Conservation (phyloP, 768 basidiomycete species). For the Suillus spraguei region DNA sequence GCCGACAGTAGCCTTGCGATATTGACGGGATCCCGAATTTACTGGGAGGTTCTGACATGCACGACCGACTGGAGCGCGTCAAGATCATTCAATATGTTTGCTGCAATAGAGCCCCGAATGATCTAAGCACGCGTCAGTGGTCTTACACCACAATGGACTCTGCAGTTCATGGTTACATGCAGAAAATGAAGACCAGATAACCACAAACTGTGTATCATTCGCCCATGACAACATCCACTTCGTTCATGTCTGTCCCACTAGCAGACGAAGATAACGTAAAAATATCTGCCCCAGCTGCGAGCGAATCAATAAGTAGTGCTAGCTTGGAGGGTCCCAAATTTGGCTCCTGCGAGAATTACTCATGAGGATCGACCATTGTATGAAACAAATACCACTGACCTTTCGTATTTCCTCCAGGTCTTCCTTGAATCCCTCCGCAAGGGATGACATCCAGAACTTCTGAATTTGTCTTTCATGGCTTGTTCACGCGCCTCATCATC, state of each 20-base stretch:
- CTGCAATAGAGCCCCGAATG: too few relatives aligned
- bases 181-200: neutral
- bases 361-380: constrained; percentile 27
- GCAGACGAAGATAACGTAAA: constrained; percentile 49
- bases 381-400: constrained; percentile 40
- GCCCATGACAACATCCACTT: constrained; percentile 76
- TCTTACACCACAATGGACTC: neutral
- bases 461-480: constrained; percentile 64
- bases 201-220: constrained; percentile 13
- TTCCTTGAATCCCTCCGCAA: constrained; percentile 80
- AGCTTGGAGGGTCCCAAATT: constrained; percentile 70
- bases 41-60: neutral
- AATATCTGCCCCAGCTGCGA: constrained; percentile 78
- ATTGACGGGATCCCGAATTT: neutral
- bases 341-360: constrained; percentile 50
- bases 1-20: neutral
- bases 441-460: constrained; percentile 88
- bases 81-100: neutral
- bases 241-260: constrained; percentile 46
- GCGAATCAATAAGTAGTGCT: constrained; percentile 76
- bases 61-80: neutral
- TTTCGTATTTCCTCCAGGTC: constrained; percentile 83
- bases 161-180: neutral
- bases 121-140: neutral
- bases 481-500: constrained; percentile 48